A percentile compares a stretch with the other conserved stretches of the same genome.
phyloP scores from a whole-genome alignment of 2,329 filamentous ascomycete species.

The Nigrograna mackinnonii region DNA sequence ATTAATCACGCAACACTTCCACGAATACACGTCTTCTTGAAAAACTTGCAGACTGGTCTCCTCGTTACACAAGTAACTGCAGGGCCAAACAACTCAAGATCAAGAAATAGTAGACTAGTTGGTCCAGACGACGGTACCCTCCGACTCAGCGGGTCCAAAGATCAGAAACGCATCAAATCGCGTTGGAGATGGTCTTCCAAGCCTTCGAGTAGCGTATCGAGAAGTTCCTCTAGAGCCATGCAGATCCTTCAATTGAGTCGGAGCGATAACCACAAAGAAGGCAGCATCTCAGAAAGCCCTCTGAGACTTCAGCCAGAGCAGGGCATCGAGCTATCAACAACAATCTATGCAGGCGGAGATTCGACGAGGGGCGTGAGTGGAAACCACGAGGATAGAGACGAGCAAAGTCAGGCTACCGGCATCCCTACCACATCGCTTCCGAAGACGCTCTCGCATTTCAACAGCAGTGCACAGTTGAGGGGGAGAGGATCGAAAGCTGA shows the following conservation, averaged over 20 bases:
- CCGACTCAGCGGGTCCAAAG: background rate
- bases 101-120: background rate
- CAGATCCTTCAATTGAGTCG: no score
- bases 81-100: no score
- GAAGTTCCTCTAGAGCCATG: no score
- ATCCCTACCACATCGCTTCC: no score
- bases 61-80: background rate
- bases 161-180: background rate
- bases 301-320: conserved; percentile 7
- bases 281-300: conserved; percentile 8
- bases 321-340: conserved; percentile 11
- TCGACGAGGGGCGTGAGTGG: background rate
- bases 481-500: no score
- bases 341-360: conserved; percentile 4
- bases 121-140: background rate
- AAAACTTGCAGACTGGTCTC: conserved; percentile 8
- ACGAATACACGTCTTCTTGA: conserved; percentile 10
- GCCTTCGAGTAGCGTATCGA: background rate
- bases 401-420: no score
- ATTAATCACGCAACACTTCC: conserved; percentile 13
- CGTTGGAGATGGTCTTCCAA: background rate
- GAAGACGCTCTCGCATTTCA: no score
- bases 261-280: conserved; percentile 1
- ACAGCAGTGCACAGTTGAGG: no score
- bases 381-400: no score